phyloP scores from a whole-genome alignment of 1,284 basidiomycete species.

The Rhodotorula sp. region DNA sequence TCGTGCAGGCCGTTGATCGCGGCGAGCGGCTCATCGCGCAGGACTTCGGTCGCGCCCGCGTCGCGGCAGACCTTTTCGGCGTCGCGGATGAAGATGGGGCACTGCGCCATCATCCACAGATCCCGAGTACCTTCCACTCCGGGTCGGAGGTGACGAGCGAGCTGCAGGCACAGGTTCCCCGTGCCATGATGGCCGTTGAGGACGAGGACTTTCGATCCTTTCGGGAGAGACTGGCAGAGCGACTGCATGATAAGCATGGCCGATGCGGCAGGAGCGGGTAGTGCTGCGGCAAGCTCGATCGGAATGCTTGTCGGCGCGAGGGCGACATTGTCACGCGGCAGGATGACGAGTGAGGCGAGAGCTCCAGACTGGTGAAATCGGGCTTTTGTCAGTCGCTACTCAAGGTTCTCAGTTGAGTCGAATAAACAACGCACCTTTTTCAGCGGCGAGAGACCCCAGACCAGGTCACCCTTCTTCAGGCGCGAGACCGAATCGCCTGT shows the following conservation, averaged over 20 bases:
- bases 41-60: constrained; percentile 51
- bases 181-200: constrained; percentile 52
- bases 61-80: constrained; percentile 48
- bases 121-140: constrained; percentile 34
- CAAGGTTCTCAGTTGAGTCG: neutral
- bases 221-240: constrained; percentile 47
- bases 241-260: constrained; percentile 50
- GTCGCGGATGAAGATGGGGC: constrained; percentile 47
- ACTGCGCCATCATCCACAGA: constrained; percentile 51
- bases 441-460: constrained; percentile 51
- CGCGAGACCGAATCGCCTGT: constrained; percentile 42
- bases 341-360: constrained; percentile 49
- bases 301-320: constrained; percentile 49
- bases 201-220: constrained; percentile 50
- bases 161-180: constrained; percentile 51
- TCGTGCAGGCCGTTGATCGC: constrained; percentile 51
- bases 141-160: constrained; percentile 45
- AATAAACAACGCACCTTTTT: constrained; percentile 41
- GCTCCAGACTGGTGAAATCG: constrained; percentile 46
- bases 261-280: constrained; percentile 50
- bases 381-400: neutral
- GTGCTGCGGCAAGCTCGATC: constrained; percentile 51
- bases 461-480: constrained; percentile 50
- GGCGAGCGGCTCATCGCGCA: constrained; percentile 51
- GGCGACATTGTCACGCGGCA: constrained; percentile 46